Evolutionary conservation across 2,329 filamentous ascomycete genomes (phyloP).

Genomic region (Fonsecaea pedrosoi): DNA sequence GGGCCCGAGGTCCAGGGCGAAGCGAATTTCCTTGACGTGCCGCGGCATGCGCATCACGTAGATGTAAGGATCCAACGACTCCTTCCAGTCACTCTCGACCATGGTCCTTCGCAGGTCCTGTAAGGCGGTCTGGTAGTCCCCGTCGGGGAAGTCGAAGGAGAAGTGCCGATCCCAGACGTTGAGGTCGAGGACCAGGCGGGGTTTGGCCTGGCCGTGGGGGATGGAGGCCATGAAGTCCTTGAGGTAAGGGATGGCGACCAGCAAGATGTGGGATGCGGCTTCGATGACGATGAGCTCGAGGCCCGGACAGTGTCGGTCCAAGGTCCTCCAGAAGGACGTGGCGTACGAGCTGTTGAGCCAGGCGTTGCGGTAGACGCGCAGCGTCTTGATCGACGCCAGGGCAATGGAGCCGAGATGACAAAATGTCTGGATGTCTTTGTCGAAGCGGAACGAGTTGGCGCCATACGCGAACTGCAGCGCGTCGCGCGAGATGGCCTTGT

Average conservation of each 20-base stretch:
- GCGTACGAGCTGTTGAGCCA: slow-evolving; percentile 15
- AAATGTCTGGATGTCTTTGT: slow-evolving; percentile 25
- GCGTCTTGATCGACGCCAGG: slow-evolving; percentile 29
- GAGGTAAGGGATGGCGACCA: slow-evolving; percentile 28
- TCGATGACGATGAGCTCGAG: slow-evolving; percentile 27
- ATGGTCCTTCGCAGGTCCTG: slow-evolving; percentile 15
- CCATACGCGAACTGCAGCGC: slow-evolving; percentile 32
- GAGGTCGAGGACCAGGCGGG: slow-evolving; percentile 29
- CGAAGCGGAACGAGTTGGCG: slow-evolving; percentile 30
- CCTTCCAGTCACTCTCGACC: background rate
- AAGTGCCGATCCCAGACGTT: slow-evolving; percentile 32
- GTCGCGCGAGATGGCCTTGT: slow-evolving; percentile 34
- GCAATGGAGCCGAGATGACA: slow-evolving; percentile 20
- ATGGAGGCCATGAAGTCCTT: slow-evolving; percentile 26
- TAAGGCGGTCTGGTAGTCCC: slow-evolving; percentile 25
- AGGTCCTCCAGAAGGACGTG: slow-evolving; percentile 21
- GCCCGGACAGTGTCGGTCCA: slow-evolving; percentile 22
- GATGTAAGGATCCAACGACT: background rate
- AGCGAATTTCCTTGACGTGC: slow-evolving; percentile 27
- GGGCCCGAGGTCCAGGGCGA: slow-evolving; percentile 28
- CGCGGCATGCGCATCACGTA: slow-evolving; percentile 27
- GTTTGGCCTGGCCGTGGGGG: slow-evolving; percentile 7
- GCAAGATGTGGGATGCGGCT: slow-evolving; percentile 24
- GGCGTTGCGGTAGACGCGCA: slow-evolving; percentile 25
- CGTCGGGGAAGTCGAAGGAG: slow-evolving; percentile 30